Base-by-base conservation (phyloP, 345 rosid genomes). In the Citrus unshiu region DNA sequence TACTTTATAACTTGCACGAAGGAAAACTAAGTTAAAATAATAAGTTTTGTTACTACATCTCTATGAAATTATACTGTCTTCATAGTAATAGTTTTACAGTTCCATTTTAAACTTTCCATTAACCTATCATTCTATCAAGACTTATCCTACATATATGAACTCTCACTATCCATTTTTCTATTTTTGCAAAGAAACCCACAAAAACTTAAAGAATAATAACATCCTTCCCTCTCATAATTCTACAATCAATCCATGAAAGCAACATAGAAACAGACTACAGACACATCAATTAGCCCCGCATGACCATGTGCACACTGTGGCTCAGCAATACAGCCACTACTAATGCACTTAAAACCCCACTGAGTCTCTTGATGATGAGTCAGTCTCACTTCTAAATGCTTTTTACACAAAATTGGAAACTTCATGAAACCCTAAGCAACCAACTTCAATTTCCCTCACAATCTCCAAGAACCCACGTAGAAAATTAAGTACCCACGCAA, bases 331-430 rank as follows among this genome's bases (percentile, higher is more conserved):
- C 49, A 58, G 64, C 51, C 64, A 72, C 9, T 46, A 46, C 51
- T 18, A 19, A 58, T 74, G 69, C 43, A 34, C 66, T 57, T 32
- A 73, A 24, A 62, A 34, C 60, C 46, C 46, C 7, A 21, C 22
- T 14, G 57, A 14, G 32, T 43, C 51, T 46, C 18, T 46, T 46
- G 51, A 46, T 46, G 18, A 46, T 13, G 5, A 46, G 18, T 12
- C 51, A 13, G 51, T 72, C 74, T 75, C 79, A 82, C 68, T 69
- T 57, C 81, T 69, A 69, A 69, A 27, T 40, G 27, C 74, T 29
- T 67, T 76, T 77, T 86, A 75, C 86, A 86, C 79, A 75, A 51
- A 70, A 79, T 32, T 56, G 70, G 78, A 29, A 29, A 79, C 65
- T 72, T 72, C 77, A 35, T 78, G 60, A 72, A 78, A 75, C 80